Percentiles rank a stretch among this genome's conserved stretches.
Evolutionary conservation across 805 yeast species (phyloP).

Genomic region (Kluyveromyces wickerhamii): DNA sequence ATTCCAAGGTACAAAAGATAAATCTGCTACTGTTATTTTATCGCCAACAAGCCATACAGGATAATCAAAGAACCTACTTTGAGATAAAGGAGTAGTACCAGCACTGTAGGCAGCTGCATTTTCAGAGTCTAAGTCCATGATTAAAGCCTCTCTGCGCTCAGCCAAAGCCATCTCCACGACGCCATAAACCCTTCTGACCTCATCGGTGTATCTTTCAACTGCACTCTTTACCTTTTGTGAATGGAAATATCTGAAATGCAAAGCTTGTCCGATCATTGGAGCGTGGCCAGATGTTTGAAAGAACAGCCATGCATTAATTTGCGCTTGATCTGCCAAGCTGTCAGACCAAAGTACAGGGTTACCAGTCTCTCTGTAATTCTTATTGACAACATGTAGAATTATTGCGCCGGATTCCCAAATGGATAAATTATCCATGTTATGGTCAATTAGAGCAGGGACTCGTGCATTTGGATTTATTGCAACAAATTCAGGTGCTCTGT

Average conservation of each 20-base stretch:
- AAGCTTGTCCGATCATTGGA: constrained; percentile 97
- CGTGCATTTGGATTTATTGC: constrained; percentile 94
- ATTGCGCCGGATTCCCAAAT: constrained; percentile 97
- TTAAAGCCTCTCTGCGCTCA: constrained; percentile 80
- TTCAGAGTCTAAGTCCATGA: constrained; percentile 82
- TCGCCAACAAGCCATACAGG: constrained; percentile 96
- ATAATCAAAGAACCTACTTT: constrained; percentile 79
- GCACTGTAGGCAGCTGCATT: constrained; percentile 82
- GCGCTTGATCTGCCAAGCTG: constrained; percentile 70
- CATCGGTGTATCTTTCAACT: constrained; percentile 83
- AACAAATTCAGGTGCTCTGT: constrained; percentile 87
- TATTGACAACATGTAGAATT: constrained; percentile 69
- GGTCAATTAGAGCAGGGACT: constrained; percentile 91
- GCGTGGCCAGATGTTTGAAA: constrained; percentile 97
- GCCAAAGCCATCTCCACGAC: constrained; percentile 94
- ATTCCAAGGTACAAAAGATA: constrained; percentile 94
- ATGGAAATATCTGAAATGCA: constrained; percentile 89
- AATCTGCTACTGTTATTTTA: constrained; percentile 73
- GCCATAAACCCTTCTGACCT: constrained; percentile 87
- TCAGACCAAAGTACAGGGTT: constrained; percentile 72
- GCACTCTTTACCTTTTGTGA: constrained; percentile 80
- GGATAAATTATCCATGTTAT: constrained; percentile 66
- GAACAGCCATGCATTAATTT: constrained; percentile 81
- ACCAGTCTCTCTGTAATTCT: constrained; percentile 50
- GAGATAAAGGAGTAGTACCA: constrained; percentile 81